Base-by-base conservation (phyloP, 2,329 filamentous ascomycete genomes). In the Stemphylium lycopersici region DNA sequence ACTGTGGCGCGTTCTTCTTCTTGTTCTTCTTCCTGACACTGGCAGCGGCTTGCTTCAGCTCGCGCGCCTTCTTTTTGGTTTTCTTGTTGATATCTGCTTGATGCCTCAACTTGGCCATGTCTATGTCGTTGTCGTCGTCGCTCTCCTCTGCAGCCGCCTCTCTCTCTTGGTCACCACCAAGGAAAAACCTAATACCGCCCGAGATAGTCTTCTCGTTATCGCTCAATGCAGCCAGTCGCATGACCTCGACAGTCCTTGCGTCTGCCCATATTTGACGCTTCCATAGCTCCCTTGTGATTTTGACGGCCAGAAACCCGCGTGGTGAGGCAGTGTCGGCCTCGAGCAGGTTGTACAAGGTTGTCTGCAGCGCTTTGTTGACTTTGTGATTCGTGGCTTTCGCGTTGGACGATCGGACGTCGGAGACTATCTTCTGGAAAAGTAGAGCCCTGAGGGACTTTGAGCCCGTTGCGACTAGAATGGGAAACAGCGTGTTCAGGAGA, bases 191-290 rank as follows among this genome's bases (percentile, higher is more conserved):
- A 12, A 96, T 90, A 39, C 91, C 93, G 13, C 92, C 91, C 5
- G 90, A 81, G 22, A 95, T 86, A 3, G 98, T 92, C 78, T 99
- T 99, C 67, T 96, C 91, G 65, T 97, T 96, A 46, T 96, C 89
- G 3, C 91, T 87, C 52, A 99, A 78, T 49, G 89, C 87, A 0
- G 93, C 92, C 77, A 96, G 90, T 77, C 96, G 96, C 93, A 99
- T 98, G 62, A 98, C 90, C 69, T 96, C 92, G n/a, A 98, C 95
- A 0, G 93, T 88, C 74, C 93, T 95, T 2, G 92, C 86, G 68
- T 99, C 95, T 8, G 90, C 91, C 95, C 95, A 99, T 60, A 98
- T 88, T 67, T 97, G 93, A 41, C 93, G 85, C 77, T 93, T 96
- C 95, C 95, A 99, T 70, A 99, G 81, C 79, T 99, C 95, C 58